These are phyloP conservation scores for Bathelium albidoporum DNA, from an alignment of 495 filamentous ascomycete genomes.

Conservation along the genomic window DNA sequence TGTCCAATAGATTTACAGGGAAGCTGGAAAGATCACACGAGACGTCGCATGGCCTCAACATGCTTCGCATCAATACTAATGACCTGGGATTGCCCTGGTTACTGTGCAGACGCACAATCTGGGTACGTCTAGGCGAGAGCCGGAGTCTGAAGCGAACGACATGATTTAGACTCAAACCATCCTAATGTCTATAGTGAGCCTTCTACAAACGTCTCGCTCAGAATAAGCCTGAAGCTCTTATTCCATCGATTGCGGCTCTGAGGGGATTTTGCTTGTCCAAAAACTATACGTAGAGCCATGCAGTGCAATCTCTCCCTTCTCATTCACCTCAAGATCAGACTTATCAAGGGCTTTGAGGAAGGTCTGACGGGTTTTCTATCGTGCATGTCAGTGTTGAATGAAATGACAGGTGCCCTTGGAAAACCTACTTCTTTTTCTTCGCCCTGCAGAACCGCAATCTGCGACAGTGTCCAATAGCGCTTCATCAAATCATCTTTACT, in stretches of 20 bases:
- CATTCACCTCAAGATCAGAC: slow-evolving; percentile 24
- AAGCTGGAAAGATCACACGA: no score
- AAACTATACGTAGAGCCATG: slow-evolving; percentile 22
- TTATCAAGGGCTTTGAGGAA: slow-evolving; percentile 22
- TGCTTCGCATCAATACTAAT: no score
- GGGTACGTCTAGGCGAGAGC: no score
- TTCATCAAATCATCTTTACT: slow-evolving; percentile 44
- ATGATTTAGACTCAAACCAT: no score
- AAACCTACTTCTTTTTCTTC: slow-evolving; percentile 38
- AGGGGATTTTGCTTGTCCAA: slow-evolving; percentile 23
- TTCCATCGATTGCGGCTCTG: slow-evolving; percentile 6
- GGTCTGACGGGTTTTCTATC: slow-evolving; percentile 16
- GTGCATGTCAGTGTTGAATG: neutral
- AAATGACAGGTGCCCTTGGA: neutral
- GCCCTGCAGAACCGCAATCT: slow-evolving; percentile 45
- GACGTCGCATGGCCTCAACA: no score
- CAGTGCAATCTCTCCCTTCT: slow-evolving; percentile 23
- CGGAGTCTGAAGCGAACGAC: no score
- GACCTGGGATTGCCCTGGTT: no score
- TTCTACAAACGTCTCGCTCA: no score
- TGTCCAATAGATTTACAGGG: no score
- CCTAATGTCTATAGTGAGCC: no score
- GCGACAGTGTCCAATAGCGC: slow-evolving; percentile 48
- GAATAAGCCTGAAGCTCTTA: no score
- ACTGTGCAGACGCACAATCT: no score